A percentile compares a stretch with the other conserved stretches of the same genome.
phyloP scores from a whole-genome alignment of 208 protist species.

The Acanthamoeba castellanii region DNA sequence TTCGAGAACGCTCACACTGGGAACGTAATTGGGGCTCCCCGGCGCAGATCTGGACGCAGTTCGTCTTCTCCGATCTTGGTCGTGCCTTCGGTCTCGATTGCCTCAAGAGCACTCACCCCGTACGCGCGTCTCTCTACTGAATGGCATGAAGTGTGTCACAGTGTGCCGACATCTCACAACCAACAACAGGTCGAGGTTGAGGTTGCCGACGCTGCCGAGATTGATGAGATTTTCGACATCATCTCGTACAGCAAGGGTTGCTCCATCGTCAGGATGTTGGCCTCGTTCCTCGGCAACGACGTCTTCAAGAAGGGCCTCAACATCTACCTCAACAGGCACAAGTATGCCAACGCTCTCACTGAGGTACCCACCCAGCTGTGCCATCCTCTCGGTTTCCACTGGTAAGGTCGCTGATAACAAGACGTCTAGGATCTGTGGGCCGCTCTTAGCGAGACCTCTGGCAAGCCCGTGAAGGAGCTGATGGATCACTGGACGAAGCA shows the following conservation, averaged over 20 bases:
- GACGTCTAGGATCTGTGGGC: constrained; percentile 93
- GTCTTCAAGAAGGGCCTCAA: constrained; percentile 93
- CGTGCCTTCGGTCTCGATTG: constrained; percentile 94
- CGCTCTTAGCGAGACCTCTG: constrained; percentile 91
- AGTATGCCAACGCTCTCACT: constrained; percentile 94
- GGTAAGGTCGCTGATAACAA: constrained; percentile 87
- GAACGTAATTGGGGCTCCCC: neutral
- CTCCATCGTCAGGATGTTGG: constrained; percentile 78
- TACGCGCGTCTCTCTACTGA: constrained; percentile 89
- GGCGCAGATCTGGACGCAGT: constrained; percentile 88
- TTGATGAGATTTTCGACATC: constrained; percentile 87
- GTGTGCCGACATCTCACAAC: neutral
- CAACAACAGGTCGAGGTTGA: constrained; percentile 93
- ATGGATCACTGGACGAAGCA: constrained; percentile 96
- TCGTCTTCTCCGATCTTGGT: constrained; percentile 88
- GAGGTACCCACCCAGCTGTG: constrained; percentile 93
- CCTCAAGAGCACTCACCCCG: constrained; percentile 90
- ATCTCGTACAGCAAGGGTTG: constrained; percentile 84
- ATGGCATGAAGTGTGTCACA: neutral
- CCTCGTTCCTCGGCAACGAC: constrained; percentile 89
- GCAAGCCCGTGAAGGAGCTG: constrained; percentile 91
- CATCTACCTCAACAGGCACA: constrained; percentile 94
- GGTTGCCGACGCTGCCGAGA: constrained; percentile 93
- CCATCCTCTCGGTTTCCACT: constrained; percentile 77
- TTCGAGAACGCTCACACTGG: too few species aligned